phyloP scores from a whole-genome alignment of 306 rosid species.

The Erythrophleum fordii region DNA sequence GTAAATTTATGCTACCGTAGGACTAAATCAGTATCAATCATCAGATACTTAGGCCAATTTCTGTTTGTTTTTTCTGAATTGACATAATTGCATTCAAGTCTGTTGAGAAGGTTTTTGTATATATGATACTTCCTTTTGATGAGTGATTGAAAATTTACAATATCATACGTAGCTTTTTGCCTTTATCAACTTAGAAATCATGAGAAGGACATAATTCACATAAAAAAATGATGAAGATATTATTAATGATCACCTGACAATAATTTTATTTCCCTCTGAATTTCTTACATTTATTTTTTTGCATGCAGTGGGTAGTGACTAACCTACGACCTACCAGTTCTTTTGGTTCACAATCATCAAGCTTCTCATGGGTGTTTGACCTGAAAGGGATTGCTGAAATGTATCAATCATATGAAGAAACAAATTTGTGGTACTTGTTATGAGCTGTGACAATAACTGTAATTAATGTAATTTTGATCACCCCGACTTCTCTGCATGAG shows the following conservation, averaged over 20 bases:
- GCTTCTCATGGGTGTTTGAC: conserved; percentile 86
- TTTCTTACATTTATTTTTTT: conserved; percentile 21
- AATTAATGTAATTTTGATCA: conserved; percentile 10
- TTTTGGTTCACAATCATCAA: conserved; percentile 50
- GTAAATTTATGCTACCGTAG: too few relatives aligned
- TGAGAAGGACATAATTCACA: not conserved
- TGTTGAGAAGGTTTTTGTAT: not conserved
- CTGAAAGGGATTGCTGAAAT: conserved; percentile 84
- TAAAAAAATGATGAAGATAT: conserved; percentile 11
- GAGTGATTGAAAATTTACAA: conserved; percentile 21
- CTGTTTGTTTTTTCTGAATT: conserved; percentile 5
- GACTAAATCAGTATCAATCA: not conserved
- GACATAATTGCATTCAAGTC: not conserved
- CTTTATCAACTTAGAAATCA: conserved; percentile 24
- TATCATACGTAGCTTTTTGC: conserved; percentile 20
- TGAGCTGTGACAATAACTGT: conserved; percentile 26
- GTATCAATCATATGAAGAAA: conserved; percentile 91
- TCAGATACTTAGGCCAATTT: not conserved
- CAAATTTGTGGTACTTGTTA: conserved; percentile 75
- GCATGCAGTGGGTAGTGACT: conserved; percentile 90
- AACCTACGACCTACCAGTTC: conserved; percentile 71
- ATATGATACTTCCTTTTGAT: conserved; percentile 2
- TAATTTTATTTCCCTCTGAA: not conserved
- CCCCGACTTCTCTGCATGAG: conserved; percentile 22
- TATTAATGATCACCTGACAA: conserved; percentile 20